Base-by-base conservation (phyloP, 768 basidiomycete species). In the Tylopilus plumbeoviolaceoides region DNA sequence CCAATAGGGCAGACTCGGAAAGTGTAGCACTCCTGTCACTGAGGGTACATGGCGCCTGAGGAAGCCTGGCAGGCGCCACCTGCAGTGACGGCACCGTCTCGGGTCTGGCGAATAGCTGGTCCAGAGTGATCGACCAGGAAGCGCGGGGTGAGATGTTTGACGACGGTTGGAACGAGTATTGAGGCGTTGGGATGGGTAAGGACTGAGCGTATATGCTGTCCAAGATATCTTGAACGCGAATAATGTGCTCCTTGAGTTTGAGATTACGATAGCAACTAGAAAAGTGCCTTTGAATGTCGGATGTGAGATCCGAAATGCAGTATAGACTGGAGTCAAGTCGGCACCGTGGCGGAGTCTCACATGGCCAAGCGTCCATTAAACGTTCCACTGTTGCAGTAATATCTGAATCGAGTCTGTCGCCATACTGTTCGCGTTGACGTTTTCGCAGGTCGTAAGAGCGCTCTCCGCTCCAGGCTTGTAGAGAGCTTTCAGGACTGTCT, bases 351-450 rank as follows among this genome's bases (percentile, higher is more conserved):
- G 59, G 50, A 7, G 44, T 55, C 42, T 57, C 51, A 23, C 51
- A 60, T 20, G 65, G 64, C 64, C 66, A 66, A 41, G 52, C 41
- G 4, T 25, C 3, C 7, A 55, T 14, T 31, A 66, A 31, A 7
- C 0, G 7, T 3, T 20, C 9, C 10, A 54, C 54, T 9, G 49
- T 44, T 27, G n/a, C 18, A 18, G 38, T 11, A 6, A 15, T 17
- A 30, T 67, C 59, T 7, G 31, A 44, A 12, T 28, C 3, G 14
- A 12, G 39, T 42, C 59, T 61, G 1, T 41, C 2, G 5, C 53
- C 17, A 15, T 52, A 65, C 21, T 39, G 23, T 17, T 39, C 4
- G 35, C 25, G 57, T 57, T 10, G 28, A 30, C 7, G 28, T 10
- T 21, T 12, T 25, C 21, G 20, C 17, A 49, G 42, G 1, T 15